Conservation (phyloP, 352 stramenopile genomes). For the Phytophthora tubulina region DNA sequence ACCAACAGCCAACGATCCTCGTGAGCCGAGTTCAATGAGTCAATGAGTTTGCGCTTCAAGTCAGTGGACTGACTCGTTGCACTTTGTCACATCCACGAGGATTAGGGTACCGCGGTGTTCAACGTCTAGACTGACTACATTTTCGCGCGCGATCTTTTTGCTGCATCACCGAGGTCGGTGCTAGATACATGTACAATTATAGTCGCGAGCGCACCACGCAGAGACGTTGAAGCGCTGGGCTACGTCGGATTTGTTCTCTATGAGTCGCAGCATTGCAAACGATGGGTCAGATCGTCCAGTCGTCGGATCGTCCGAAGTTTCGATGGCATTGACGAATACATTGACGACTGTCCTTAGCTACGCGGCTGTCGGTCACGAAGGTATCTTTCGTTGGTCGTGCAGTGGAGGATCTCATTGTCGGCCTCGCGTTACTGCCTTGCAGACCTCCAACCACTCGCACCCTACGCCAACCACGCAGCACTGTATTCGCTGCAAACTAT, state of each 20-base stretch:
- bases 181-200: background rate
- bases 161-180: conserved; percentile 3
- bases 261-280: conserved; percentile 2
- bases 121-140: background rate
- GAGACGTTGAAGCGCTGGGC: conserved; percentile 16
- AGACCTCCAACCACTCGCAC: no score
- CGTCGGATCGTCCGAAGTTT: conserved; percentile 16
- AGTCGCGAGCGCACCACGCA: conserved; percentile 3
- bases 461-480: no score
- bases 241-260: background rate
- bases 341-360: no score
- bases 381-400: conserved; percentile 7
- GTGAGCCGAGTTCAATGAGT: background rate
- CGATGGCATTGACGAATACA: background rate
- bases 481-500: no score
- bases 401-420: no score
- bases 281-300: conserved; percentile 23
- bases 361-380: background rate
- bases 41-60: conserved; percentile 3
- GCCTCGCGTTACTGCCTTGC: no score
- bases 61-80: conserved; percentile 25
- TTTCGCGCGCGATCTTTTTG: conserved; percentile 21
- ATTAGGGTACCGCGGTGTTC: conserved; percentile 2
- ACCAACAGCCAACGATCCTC: background rate
- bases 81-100: conserved; percentile 16